Base-by-base conservation (phyloP, 2,329 filamentous ascomycete species). In the Penicillium sp. region DNA sequence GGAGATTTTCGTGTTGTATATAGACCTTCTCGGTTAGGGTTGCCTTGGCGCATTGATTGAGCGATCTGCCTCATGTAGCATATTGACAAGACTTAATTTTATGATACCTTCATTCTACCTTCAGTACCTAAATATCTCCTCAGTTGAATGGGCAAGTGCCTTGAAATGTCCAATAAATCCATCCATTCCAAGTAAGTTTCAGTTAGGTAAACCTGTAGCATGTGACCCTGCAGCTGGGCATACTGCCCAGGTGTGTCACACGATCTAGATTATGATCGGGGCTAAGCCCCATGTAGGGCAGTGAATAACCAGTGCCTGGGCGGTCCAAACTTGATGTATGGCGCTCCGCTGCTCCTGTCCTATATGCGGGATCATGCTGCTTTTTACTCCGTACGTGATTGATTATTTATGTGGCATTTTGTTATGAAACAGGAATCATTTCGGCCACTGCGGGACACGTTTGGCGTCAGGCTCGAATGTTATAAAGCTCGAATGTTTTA, bases 1-100 rank as follows among this genome's bases (percentile, higher is more conserved):
- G 58, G 57, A 47, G 46, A 55, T 63, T 57, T 35, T 45, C 30
- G 43, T 60, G 61, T 68, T 72, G 68, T 68, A 71, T 70, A 72
- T 72, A 72, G 67, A 72, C 62, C 54, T 63, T 62, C 43, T 61
- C 59, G 63, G 56, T 63, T 61, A 48, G 52, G 60, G 42, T 61
- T 59, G 53, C 58, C 56, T 59, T 61, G 64, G 64, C 60, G 59
- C 56, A 63, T 62, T 61, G 55, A 56, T 55, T 59, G 50, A 61
- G 58, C 61, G 51, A 42, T 44, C 41, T 55, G 60, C 61, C 55
- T 58, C 57, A 66, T 67, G 62, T 65, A 66, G 60, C 60, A 66
- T 64, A 65, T 63, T 63, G 63, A 66, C 57, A 60, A 63, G 59
- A 65, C 49, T 56, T 65, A 67, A 65, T 67, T 62, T 53, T 47